Evolutionary conservation across 768 basidiomycete genomes (phyloP).

Genomic region (Russula earlei): DNA sequence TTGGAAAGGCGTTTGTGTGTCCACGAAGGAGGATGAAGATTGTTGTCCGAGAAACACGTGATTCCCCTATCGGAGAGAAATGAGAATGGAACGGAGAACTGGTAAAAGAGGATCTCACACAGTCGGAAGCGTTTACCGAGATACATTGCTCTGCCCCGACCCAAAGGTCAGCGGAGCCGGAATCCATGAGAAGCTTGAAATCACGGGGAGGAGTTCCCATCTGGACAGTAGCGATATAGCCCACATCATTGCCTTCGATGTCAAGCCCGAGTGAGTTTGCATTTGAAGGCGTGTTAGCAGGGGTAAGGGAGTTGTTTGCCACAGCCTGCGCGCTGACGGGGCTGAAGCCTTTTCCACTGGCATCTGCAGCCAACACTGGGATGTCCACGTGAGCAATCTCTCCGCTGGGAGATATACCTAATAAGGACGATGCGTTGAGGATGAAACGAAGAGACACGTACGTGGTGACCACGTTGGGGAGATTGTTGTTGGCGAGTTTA

Average conservation of each 20-base stretch:
- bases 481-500: conserved; percentile 19
- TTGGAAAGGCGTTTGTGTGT: conserved; percentile 40
- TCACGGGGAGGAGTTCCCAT: conserved; percentile 36
- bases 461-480: conserved; percentile 3
- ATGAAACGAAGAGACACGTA: not conserved
- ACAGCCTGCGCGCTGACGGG: conserved; percentile 31
- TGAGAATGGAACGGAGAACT: not conserved
- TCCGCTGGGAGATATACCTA: not conserved
- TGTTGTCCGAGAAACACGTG: conserved; percentile 58
- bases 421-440: not conserved
- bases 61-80: conserved; percentile 36
- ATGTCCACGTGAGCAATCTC: conserved; percentile 7
- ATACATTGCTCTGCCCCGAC: conserved; percentile 30
- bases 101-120: conserved; percentile 27
- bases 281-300: conserved; percentile 33
- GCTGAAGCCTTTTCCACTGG: conserved; percentile 27
- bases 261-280: conserved; percentile 54
- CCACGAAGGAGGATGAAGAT: conserved; percentile 54
- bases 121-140: conserved; percentile 28
- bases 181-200: conserved; percentile 39
- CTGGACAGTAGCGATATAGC: conserved; percentile 38
- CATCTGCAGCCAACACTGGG: conserved; percentile 15
- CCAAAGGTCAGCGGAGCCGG: conserved; percentile 39
- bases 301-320: conserved; percentile 32
- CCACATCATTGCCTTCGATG: conserved; percentile 55